Conservation (phyloP, 192 early-diverging fungal species). For the Geranomyces michiganensis region DNA sequence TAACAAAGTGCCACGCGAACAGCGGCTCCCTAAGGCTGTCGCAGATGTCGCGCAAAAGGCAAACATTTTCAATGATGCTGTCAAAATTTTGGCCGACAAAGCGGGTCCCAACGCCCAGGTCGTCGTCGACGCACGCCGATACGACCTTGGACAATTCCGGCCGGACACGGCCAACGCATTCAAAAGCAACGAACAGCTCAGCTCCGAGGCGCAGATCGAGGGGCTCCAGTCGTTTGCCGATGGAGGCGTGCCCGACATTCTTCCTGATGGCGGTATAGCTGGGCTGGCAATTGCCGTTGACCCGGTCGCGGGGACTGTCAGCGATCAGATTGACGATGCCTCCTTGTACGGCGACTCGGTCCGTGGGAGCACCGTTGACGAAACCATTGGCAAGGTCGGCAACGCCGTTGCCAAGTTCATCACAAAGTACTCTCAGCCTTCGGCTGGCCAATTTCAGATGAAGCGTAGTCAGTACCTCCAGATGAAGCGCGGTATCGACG, state of each 20-base stretch:
- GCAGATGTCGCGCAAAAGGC: neutral
- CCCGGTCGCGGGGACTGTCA: constrained; percentile 1
- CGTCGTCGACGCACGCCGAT: neutral
- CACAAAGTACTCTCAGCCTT: constrained; percentile 1
- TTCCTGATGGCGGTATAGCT: neutral
- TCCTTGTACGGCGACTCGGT: neutral
- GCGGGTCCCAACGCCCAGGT: neutral
- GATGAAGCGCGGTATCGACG: neutral
- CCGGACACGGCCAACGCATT: neutral
- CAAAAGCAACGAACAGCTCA: constrained; percentile 8
- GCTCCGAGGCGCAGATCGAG: constrained; percentile 7
- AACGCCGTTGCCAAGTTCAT: constrained; percentile 6
- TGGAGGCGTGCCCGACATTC: neutral
- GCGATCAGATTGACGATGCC: neutral
- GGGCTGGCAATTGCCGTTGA: neutral
- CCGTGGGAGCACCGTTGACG: neutral
- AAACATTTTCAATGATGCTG: neutral
- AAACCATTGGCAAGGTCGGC: neutral
- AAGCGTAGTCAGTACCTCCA: neutral
- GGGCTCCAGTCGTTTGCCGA: neutral
- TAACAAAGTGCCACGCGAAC: neutral
- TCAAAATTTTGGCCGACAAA: neutral
- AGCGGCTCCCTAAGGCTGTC: neutral
- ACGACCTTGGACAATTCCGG: neutral
- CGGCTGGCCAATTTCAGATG: neutral